phyloP scores from a whole-genome alignment of 805 yeast genomes.

The Kuraishia molischiana region DNA sequence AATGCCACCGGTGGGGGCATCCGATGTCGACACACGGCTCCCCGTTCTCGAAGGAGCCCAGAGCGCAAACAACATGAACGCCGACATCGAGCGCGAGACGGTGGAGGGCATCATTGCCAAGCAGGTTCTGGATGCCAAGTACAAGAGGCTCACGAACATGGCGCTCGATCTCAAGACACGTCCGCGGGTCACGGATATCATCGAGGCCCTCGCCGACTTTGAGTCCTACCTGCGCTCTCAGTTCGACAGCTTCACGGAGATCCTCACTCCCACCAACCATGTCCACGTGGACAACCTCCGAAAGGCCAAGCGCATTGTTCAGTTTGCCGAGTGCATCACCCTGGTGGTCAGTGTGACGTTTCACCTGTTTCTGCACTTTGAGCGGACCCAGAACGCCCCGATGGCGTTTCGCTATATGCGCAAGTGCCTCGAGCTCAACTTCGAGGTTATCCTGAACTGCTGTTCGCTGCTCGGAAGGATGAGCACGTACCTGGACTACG shows the following conservation, averaged over 20 bases:
- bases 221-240: slow-evolving; percentile 19
- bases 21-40: slow-evolving; percentile 31
- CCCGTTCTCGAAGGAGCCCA: slow-evolving; percentile 25
- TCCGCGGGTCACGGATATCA: slow-evolving; percentile 24
- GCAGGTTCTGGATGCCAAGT: slow-evolving; percentile 18
- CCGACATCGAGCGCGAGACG: slow-evolving; percentile 26
- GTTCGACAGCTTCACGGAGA: slow-evolving; percentile 16
- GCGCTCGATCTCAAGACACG: slow-evolving; percentile 22
- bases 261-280: slow-evolving; percentile 6
- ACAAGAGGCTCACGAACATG: slow-evolving; percentile 19
- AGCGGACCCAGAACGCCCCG: slow-evolving; percentile 14
- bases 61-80: slow-evolving; percentile 22
- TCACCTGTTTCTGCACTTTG: slow-evolving; percentile 31
- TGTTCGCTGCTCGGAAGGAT: slow-evolving; percentile 22
- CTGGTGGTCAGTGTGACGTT: slow-evolving; percentile 22
- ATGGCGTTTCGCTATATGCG: slow-evolving; percentile 25
- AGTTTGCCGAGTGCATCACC: slow-evolving; percentile 17
- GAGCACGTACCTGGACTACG: slow-evolving; percentile 27
- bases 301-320: slow-evolving; percentile 8
- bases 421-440: slow-evolving; percentile 16
- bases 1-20: slow-evolving; percentile 25
- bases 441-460: slow-evolving; percentile 23
- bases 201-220: slow-evolving; percentile 19
- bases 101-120: slow-evolving; percentile 20
- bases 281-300: slow-evolving; percentile 11